Evolutionary conservation across 2,329 filamentous ascomycete species (phyloP).

Genomic region (Chaetomium strumarium): DNA sequence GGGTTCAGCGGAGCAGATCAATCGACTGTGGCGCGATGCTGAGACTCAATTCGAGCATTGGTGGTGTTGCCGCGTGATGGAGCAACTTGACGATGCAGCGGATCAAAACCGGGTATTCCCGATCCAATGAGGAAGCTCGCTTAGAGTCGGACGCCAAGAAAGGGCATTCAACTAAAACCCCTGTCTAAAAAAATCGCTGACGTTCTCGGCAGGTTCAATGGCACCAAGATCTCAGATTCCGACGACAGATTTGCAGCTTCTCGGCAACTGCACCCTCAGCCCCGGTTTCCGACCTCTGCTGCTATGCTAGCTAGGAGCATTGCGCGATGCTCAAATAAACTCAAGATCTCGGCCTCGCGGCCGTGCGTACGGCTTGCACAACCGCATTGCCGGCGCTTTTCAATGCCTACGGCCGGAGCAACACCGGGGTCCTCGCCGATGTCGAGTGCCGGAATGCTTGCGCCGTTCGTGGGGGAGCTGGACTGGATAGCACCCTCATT

Average conservation of each 20-base stretch:
- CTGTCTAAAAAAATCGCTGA: not conserved
- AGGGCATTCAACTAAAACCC: not conserved
- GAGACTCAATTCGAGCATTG: constrained; percentile 12
- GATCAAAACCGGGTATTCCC: constrained; percentile 9
- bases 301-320: constrained; percentile 27
- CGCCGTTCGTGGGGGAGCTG: constrained; percentile 61
- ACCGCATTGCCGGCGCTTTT: constrained; percentile 37
- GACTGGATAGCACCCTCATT: constrained; percentile 90
- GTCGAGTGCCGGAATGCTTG: constrained; percentile 38
- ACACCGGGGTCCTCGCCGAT: constrained; percentile 22
- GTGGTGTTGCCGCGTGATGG: constrained; percentile 13
- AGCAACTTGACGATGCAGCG: constrained; percentile 24
- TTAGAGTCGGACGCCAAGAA: constrained; percentile 11
- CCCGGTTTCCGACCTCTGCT: constrained; percentile 10
- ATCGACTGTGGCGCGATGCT: constrained; percentile 24
- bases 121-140: constrained; percentile 25
- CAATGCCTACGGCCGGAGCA: constrained; percentile 31
- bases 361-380: constrained; percentile 27
- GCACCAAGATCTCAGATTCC: constrained; percentile 3
- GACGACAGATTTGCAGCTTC: constrained; percentile 3
- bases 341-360: constrained; percentile 17
- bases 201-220: constrained; percentile 10
- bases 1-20: constrained; percentile 30
- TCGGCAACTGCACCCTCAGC: not conserved
- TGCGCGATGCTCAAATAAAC: constrained; percentile 23